phyloP scores from a whole-genome alignment of 345 rosid species.

The Camelina sativa region DNA sequence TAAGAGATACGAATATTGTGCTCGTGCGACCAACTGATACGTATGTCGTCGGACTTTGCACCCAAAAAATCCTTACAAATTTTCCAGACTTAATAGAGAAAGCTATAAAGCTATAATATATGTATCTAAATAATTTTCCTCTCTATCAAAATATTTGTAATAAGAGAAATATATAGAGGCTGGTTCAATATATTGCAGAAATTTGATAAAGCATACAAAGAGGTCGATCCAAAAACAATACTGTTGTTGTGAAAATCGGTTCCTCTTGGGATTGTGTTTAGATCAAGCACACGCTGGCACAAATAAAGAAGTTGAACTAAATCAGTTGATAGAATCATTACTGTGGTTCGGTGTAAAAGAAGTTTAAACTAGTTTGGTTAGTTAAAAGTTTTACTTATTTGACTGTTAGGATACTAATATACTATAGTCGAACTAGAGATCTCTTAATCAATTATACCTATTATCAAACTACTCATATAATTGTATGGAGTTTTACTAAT shows the following conservation, averaged over 20 bases:
- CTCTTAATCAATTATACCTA: neutral
- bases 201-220: neutral
- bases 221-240: slow-evolving; percentile 4
- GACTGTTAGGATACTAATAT: neutral
- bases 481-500: neutral
- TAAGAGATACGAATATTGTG: slow-evolving; percentile 29
- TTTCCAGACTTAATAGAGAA: neutral
- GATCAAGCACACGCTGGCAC: neutral
- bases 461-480: slow-evolving; percentile 3
- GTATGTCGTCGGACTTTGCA: slow-evolving; percentile 35
- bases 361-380: slow-evolving; percentile 11
- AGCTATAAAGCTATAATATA: neutral
- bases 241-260: slow-evolving; percentile 9
- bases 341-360: neutral
- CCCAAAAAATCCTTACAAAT: no score
- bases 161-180: neutral
- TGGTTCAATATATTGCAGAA: slow-evolving; percentile 5
- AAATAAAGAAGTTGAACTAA: neutral
- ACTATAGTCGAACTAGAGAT: slow-evolving; percentile 9
- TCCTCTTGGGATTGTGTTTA: neutral
- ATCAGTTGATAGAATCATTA: neutral
- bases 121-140: neutral
- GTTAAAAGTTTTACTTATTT: slow-evolving; percentile 9
- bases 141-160: neutral
- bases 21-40: slow-evolving; percentile 32